Percentiles rank a stretch among this genome's conserved stretches.
These are phyloP conservation scores for Ilex paraguariensis DNA, from an alignment of 305 asterid species.

Conservation along the genomic window DNA sequence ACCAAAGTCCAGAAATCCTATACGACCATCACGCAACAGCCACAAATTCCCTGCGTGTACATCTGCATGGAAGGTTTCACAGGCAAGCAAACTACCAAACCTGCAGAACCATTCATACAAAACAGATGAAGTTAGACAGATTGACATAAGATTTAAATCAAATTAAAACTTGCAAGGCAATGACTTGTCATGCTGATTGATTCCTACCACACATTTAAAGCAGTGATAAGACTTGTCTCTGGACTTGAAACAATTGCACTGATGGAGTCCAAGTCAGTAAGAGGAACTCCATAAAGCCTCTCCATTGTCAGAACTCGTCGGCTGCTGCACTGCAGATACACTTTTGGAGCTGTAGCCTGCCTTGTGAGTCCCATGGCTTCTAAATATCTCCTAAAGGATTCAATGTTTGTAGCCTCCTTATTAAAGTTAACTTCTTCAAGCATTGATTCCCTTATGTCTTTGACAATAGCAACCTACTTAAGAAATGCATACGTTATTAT, in stretches of 20 bases:
- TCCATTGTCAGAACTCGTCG: conserved; percentile 85
- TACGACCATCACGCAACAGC: conserved; percentile 95
- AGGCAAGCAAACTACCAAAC: conserved; percentile 97
- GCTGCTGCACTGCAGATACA: conserved; percentile 63
- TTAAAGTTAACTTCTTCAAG: conserved; percentile 97
- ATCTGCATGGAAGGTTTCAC: conserved; percentile 93
- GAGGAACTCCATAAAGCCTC: conserved; percentile 97
- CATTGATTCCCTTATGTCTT: conserved; percentile 95
- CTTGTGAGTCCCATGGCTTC: conserved; percentile 80
- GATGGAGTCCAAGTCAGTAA: conserved; percentile 89
- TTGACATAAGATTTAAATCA: not conserved
- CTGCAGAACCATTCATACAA: conserved; percentile 29
- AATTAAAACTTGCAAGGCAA: conserved; percentile 8
- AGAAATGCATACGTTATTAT: not conserved
- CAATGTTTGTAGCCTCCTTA: conserved; percentile 85
- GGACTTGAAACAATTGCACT: conserved; percentile 80
- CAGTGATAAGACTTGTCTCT: conserved; percentile 87
- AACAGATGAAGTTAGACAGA: not conserved
- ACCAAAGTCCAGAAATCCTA: conserved; percentile 99
- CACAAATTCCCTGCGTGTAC: conserved; percentile 98
- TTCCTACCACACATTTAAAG: conserved; percentile 86
- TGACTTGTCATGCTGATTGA: conserved; percentile 11
- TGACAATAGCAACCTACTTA: conserved; percentile 86
- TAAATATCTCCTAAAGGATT: conserved; percentile 77
- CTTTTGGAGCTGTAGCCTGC: conserved; percentile 97